Conservation (phyloP, 179 eudicot genomes). For the Spergularia azorica region DNA sequence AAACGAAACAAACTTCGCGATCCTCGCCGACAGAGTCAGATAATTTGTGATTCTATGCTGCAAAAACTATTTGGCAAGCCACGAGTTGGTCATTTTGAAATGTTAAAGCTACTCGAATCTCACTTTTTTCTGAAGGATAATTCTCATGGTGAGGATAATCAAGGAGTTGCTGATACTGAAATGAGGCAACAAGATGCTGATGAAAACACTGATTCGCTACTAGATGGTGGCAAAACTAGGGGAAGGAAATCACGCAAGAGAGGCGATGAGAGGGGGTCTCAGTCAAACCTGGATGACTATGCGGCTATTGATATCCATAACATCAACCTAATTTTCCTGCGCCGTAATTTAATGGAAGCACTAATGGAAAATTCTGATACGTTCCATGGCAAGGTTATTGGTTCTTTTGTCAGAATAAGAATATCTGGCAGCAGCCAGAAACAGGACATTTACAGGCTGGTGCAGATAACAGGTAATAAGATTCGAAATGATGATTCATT, state of each 20-base stretch:
- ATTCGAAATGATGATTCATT: neutral
- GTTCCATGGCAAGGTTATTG: constrained; percentile 75
- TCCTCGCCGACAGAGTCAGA: constrained; percentile 90
- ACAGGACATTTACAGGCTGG: constrained; percentile 93
- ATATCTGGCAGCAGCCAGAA: constrained; percentile 81
- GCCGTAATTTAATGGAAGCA: constrained; percentile 86
- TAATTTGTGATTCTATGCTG: constrained; percentile 92
- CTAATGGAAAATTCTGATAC: constrained; percentile 74
- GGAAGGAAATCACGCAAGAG: constrained; percentile 69
- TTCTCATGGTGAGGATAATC: constrained; percentile 69
- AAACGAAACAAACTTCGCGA: constrained; percentile 94
- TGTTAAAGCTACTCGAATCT: constrained; percentile 97
- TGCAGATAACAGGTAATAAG: constrained; percentile 85
- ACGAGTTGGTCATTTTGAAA: constrained; percentile 98
- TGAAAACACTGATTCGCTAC: constrained; percentile 44
- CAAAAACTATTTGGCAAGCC: constrained; percentile 83
- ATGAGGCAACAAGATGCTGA: constrained; percentile 60
- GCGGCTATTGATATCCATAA: constrained; percentile 98
- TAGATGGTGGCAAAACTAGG: constrained; percentile 57
- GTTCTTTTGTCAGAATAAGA: constrained; percentile 92
- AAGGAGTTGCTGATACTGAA: constrained; percentile 78
- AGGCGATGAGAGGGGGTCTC: constrained; percentile 61
- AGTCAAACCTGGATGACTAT: constrained; percentile 92
- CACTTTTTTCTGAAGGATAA: constrained; percentile 83
- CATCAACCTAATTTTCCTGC: constrained; percentile 76